These are phyloP conservation scores for Phyllosticta capitalensis DNA, from an alignment of 2,329 filamentous ascomycete genomes.

Conservation along the genomic window DNA sequence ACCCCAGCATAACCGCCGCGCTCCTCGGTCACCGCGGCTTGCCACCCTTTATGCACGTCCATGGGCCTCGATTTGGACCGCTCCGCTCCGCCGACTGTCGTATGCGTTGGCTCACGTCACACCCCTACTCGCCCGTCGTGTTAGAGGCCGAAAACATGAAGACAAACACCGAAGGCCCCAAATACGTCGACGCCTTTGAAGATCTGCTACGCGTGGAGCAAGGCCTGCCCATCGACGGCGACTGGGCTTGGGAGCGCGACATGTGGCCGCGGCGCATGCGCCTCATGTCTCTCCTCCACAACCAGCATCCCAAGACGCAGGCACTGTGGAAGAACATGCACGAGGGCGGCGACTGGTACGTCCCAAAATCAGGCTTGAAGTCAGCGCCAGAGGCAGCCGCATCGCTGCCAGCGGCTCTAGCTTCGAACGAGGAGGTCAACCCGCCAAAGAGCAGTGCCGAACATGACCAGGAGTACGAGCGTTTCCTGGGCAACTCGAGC, in stretches of 20 bases:
- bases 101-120: slow-evolving; percentile 6
- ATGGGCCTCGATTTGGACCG: not conserved
- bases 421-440: not conserved
- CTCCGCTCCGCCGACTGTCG: not conserved
- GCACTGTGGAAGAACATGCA: slow-evolving; percentile 12
- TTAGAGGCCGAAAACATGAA: slow-evolving; percentile 39
- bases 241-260: slow-evolving; percentile 27
- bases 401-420: not conserved
- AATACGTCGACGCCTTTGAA: slow-evolving; percentile 42
- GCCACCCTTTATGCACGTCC: not conserved
- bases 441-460: not conserved
- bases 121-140: slow-evolving; percentile 44
- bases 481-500: slow-evolving; percentile 27
- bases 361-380: not conserved
- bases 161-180: slow-evolving; percentile 38
- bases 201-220: slow-evolving; percentile 42
- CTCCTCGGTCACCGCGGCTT: not conserved
- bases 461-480: slow-evolving; percentile 33
- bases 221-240: not conserved
- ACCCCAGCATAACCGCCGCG: not conserved
- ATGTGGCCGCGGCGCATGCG: slow-evolving; percentile 25
- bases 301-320: slow-evolving; percentile 16
- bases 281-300: slow-evolving; percentile 5
- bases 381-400: not conserved
- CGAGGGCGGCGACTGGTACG: slow-evolving; percentile 6